A percentile compares a stretch with the other conserved stretches of the same genome.
phyloP scores from a whole-genome alignment of 257 asterid species.

The Przewalskia tangutica region DNA sequence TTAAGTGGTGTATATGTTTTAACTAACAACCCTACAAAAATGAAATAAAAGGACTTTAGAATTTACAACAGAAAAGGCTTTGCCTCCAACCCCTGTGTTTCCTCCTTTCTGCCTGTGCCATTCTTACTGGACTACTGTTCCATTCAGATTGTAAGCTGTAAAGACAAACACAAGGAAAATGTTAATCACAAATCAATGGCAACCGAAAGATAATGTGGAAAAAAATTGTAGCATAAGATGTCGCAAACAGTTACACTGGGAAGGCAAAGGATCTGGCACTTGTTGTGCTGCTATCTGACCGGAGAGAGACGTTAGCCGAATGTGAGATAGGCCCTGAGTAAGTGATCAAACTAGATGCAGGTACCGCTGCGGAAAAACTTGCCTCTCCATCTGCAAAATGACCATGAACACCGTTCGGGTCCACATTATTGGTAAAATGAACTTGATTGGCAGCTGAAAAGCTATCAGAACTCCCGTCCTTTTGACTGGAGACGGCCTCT shows the following conservation, averaged over 20 bases:
- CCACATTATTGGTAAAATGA: background rate
- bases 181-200: background rate
- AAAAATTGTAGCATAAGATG: background rate
- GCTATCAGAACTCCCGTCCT: background rate
- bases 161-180: background rate
- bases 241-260: slow-evolving; percentile 33
- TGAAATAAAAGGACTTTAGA: slow-evolving; percentile 28
- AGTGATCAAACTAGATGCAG: slow-evolving; percentile 6
- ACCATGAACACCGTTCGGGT: background rate
- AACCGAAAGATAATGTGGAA: background rate
- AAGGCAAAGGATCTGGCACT: slow-evolving; percentile 57
- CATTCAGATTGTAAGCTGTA: slow-evolving; percentile 80
- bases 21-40: slow-evolving; percentile 14
- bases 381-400: slow-evolving; percentile 30
- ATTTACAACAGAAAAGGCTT: slow-evolving; percentile 81
- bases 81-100: slow-evolving; percentile 67
- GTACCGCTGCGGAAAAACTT: slow-evolving; percentile 35
- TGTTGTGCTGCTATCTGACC: slow-evolving; percentile 54
- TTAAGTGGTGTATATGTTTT: background rate
- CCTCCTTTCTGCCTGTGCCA: slow-evolving; percentile 63
- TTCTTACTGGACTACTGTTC: slow-evolving; percentile 89
- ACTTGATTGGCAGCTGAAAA: background rate
- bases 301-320: slow-evolving; percentile 44
- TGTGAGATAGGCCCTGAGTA: slow-evolving; percentile 27
- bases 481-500: background rate